Percentiles rank a stretch among this genome's conserved stretches.
Conservation (phyloP, 352 stramenopile species). For the Pythium apleroticum region DNA sequence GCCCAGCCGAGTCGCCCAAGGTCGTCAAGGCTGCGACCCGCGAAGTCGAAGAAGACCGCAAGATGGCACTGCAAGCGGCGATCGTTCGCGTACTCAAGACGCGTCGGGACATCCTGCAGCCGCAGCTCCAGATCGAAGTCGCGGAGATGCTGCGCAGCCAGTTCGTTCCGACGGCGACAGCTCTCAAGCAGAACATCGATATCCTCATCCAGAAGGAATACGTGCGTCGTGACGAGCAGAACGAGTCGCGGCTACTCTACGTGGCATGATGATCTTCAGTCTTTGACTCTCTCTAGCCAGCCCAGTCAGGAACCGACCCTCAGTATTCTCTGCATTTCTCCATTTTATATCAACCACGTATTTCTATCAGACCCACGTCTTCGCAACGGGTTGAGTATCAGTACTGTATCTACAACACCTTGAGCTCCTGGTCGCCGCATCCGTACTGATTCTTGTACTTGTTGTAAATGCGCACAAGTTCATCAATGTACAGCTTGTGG, state of each 20-base stretch:
- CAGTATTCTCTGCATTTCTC: neutral
- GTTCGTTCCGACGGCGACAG: slow-evolving; percentile 59
- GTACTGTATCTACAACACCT: slow-evolving; percentile 57
- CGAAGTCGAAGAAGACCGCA: slow-evolving; percentile 87
- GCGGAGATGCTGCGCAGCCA: slow-evolving; percentile 71
- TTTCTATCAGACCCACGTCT: neutral
- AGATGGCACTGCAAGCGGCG: slow-evolving; percentile 82
- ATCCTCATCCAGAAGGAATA: slow-evolving; percentile 88
- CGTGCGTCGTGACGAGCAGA: slow-evolving; percentile 59
- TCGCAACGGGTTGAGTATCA: neutral
- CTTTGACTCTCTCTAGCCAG: neutral
- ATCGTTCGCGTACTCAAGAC: slow-evolving; percentile 87
- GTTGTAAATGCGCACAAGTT: slow-evolving; percentile 78
- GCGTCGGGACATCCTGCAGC: slow-evolving; percentile 66
- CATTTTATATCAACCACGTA: neutral
- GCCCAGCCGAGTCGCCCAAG: slow-evolving; percentile 69
- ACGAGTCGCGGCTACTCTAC: slow-evolving; percentile 63
- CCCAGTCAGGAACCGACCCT: neutral
- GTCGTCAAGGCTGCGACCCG: slow-evolving; percentile 45
- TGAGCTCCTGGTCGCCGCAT: slow-evolving; percentile 53
- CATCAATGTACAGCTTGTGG: slow-evolving; percentile 60
- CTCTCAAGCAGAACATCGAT: slow-evolving; percentile 79
- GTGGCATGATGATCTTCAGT: slow-evolving; percentile 42
- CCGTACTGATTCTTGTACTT: slow-evolving; percentile 84
- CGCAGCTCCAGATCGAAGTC: slow-evolving; percentile 64